phyloP scores from a whole-genome alignment of 1,284 basidiomycete genomes.

The Puccinia novopanici region DNA sequence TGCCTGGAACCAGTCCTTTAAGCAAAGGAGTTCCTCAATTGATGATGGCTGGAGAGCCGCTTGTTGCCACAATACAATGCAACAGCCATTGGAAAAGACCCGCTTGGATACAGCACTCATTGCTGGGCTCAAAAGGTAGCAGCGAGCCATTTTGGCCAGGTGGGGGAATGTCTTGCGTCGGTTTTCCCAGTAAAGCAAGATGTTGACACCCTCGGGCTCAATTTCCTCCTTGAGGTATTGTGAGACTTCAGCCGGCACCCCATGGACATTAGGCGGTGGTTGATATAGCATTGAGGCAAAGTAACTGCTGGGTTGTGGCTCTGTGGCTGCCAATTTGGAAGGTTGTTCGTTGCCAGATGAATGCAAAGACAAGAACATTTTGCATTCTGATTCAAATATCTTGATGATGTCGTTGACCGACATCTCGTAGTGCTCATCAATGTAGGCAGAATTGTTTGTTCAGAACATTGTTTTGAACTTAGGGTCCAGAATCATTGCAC shows the following conservation, averaged over 20 bases:
- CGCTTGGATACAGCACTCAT: neutral
- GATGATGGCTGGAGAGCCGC: neutral
- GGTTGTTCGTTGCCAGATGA: too few relatives aligned
- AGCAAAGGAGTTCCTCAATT: neutral
- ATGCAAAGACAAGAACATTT: too few relatives aligned
- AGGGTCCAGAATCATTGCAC: neutral
- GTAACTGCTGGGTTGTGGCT: too few relatives aligned
- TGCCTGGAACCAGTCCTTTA: neutral
- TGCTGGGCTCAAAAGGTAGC: slow-evolving; percentile 10
- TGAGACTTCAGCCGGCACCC: neutral
- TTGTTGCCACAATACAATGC: neutral
- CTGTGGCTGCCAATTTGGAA: too few relatives aligned
- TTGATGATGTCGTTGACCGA: too few relatives aligned
- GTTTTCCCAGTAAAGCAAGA: neutral
- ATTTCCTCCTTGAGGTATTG: neutral
- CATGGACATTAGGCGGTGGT: too few relatives aligned
- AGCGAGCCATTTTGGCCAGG: slow-evolving; percentile 9
- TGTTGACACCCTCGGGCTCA: neutral
- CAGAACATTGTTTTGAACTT: neutral
- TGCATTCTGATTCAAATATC: neutral
- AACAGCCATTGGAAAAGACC: neutral
- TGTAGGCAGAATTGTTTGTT: neutral
- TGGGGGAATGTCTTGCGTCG: neutral
- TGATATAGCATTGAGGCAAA: too few relatives aligned
- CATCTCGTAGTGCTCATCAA: neutral